These are phyloP conservation scores for Phaeosphaeriaceae sp. DNA, from an alignment of 2,329 filamentous ascomycete species.

Conservation along the genomic window DNA sequence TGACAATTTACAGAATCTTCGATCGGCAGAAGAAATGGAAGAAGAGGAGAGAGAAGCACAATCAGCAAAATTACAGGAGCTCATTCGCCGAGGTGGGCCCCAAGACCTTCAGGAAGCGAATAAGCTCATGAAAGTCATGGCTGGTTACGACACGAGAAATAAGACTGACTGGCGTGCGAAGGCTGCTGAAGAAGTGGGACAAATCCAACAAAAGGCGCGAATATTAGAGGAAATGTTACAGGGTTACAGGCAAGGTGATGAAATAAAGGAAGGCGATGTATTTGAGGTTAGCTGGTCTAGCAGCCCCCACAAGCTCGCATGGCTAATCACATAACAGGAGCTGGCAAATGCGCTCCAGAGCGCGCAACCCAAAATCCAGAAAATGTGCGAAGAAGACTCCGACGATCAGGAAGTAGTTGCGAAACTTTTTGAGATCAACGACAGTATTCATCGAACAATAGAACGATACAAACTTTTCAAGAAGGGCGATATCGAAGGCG, in stretches of 20 bases:
- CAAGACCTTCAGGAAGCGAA: conserved; percentile 97
- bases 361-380: conserved; percentile 97
- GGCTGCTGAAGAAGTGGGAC: conserved; percentile 91
- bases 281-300: conserved; percentile 60
- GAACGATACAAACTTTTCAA: conserved; percentile 96
- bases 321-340: conserved; percentile 63
- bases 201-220: conserved; percentile 93
- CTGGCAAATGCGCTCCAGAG: conserved; percentile 86
- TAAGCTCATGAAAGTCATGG: conserved; percentile 98
- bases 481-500: conserved; percentile 87
- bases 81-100: conserved; percentile 89
- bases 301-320: conserved; percentile 32
- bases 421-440: conserved; percentile 95
- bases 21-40: conserved; percentile 98
- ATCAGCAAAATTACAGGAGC: conserved; percentile 95
- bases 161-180: conserved; percentile 99
- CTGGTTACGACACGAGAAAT: conserved; percentile 90
- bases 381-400: conserved; percentile 99
- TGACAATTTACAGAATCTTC: conserved; percentile 71
- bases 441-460: conserved; percentile 96
- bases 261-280: conserved; percentile 72
- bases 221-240: conserved; percentile 92
- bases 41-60: conserved; percentile 94
- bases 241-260: conserved; percentile 80
- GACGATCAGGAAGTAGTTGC: conserved; percentile 95